Percentiles rank a stretch among this genome's conserved stretches.
These are phyloP conservation scores for Fraxinus dipetala DNA, from an alignment of 305 asterid species.

Conservation along the genomic window DNA sequence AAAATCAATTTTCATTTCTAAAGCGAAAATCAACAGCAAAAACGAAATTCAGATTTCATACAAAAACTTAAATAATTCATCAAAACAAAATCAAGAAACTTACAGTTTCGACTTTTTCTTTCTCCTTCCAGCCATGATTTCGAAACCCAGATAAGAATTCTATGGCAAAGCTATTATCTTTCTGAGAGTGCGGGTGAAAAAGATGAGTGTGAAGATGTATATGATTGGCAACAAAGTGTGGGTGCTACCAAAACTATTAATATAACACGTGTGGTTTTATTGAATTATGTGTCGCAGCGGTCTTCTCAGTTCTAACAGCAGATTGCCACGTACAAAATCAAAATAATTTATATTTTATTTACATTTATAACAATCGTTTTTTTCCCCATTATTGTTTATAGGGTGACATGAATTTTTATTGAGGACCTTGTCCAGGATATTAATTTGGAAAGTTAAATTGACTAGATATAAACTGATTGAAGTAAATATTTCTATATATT, in stretches of 20 bases:
- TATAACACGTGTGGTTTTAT: constrained; percentile 5
- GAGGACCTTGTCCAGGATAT: not conserved
- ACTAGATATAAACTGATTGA: not conserved
- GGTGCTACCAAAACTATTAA: not conserved
- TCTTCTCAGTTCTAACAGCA: not conserved
- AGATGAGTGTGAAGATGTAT: not conserved
- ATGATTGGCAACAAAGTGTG: not conserved
- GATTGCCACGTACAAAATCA: not conserved
- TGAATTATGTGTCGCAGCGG: not conserved
- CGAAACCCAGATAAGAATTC: not conserved
- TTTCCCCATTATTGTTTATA: not conserved
- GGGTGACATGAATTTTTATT: not conserved
- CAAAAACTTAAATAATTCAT: not conserved
- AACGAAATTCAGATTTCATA: not conserved
- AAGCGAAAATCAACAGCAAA: not conserved
- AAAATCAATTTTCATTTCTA: not conserved
- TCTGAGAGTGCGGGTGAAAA: constrained; percentile 4
- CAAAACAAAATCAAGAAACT: not conserved
- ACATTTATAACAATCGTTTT: not conserved
- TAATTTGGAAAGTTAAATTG: not conserved
- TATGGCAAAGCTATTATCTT: not conserved
- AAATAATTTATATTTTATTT: too few species aligned
- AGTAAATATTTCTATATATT: not conserved
- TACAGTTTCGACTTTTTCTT: constrained; percentile 35
- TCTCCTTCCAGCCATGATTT: constrained; percentile 42